A percentile compares a stretch with the other conserved stretches of the same genome.
Evolutionary conservation across 2,329 filamentous ascomycete genomes (phyloP).

Genomic region (Apiospora koreana): DNA sequence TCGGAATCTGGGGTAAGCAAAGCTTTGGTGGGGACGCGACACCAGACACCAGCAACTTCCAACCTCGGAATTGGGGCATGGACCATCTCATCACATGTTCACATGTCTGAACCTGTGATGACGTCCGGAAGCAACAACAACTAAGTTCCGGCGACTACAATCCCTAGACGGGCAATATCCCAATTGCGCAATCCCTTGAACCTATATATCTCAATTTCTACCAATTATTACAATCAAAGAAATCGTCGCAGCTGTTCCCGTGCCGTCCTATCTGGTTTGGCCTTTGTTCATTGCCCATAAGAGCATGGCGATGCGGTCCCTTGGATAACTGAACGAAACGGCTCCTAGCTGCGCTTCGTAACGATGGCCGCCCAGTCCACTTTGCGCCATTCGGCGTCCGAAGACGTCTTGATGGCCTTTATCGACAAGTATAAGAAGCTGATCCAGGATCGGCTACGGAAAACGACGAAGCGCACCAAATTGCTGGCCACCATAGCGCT

Average conservation of each 20-base stretch:
- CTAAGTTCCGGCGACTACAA: not conserved
- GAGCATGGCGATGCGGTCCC: conserved; percentile 11
- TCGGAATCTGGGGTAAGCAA: conserved; percentile 1
- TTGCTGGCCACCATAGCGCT: conserved; percentile 77
- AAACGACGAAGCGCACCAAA: conserved; percentile 69
- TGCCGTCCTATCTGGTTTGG: not conserved
- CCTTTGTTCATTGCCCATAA: not conserved
- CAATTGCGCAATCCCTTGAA: not conserved
- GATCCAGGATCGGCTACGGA: conserved; percentile 56
- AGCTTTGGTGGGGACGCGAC: not conserved
- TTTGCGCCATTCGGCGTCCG: conserved; percentile 64
- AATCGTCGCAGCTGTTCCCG: not conserved
- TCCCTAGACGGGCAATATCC: not conserved
- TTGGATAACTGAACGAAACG: conserved; percentile 10
- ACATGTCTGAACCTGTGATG: conserved; percentile 2
- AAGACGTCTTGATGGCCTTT: conserved; percentile 68
- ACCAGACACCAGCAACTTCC: not conserved
- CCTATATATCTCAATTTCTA: not conserved
- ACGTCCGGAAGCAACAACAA: not conserved
- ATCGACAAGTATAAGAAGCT: conserved; percentile 59
- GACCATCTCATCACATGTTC: conserved; percentile 5
- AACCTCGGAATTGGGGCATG: conserved; percentile 9
- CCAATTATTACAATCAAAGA: too few species aligned
- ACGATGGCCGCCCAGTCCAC: conserved; percentile 88
- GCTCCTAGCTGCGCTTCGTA: not conserved